Conservation (phyloP, 176 grass and related monocot genomes). For the Rhynchospora breviuscula region DNA sequence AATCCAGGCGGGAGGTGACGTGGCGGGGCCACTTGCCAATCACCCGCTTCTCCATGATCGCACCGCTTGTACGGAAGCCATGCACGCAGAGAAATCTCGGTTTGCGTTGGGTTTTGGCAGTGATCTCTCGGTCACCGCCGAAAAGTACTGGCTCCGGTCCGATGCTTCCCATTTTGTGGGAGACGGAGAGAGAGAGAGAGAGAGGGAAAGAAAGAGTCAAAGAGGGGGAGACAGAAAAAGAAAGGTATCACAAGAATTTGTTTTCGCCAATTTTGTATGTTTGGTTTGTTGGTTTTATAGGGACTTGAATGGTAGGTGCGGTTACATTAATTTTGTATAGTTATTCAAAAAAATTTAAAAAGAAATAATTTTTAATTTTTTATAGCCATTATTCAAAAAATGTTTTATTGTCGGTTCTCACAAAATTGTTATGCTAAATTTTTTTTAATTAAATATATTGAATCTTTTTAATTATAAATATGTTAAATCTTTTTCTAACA, state of each 20-base stretch:
- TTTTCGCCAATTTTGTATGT: background rate
- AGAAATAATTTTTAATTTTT: too few relatives aligned
- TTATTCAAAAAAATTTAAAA: too few relatives aligned
- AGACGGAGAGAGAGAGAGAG: background rate
- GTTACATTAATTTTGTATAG: background rate
- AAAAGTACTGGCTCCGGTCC: constrained; percentile 5
- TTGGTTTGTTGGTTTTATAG: constrained; percentile 5
- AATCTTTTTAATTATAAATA: too few relatives aligned
- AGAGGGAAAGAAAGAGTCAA: background rate
- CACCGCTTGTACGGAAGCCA: constrained; percentile 90
- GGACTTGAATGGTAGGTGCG: background rate
- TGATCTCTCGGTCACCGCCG: background rate
- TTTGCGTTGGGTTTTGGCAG: background rate
- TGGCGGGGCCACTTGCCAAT: constrained; percentile 74
- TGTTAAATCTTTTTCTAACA: too few relatives aligned
- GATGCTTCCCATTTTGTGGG: constrained; percentile 51
- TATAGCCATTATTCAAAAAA: too few relatives aligned
- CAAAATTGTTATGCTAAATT: too few relatives aligned
- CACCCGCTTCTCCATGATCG: constrained; percentile 91
- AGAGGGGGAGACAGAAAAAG: background rate
- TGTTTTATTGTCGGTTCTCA: too few relatives aligned
- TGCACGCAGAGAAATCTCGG: constrained; percentile 88
- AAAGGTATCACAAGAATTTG: background rate
- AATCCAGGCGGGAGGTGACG: constrained; percentile 72
- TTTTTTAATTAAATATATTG: too few relatives aligned